These are phyloP conservation scores for Nicotiana tomentosiformis DNA, from an alignment of 257 asterid genomes.

Conservation along the genomic window DNA sequence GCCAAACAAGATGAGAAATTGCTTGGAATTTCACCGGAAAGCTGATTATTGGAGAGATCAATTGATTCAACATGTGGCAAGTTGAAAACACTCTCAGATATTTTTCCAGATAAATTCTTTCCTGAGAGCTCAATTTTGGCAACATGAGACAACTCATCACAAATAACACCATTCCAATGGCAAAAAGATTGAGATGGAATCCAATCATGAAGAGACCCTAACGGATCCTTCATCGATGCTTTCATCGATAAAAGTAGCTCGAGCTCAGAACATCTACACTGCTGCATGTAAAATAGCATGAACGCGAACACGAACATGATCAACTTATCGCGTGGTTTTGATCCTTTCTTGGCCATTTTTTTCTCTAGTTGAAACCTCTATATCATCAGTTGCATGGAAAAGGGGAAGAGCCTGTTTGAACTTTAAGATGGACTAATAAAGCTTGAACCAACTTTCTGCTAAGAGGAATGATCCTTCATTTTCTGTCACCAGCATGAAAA, in stretches of 20 bases:
- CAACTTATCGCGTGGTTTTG: constrained; percentile 11
- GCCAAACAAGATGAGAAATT: constrained; percentile 27
- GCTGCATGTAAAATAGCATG: constrained; percentile 20
- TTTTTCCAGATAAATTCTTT: constrained; percentile 56
- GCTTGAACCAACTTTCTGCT: constrained; percentile 23
- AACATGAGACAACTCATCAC: constrained; percentile 49
- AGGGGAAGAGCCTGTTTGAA: neutral
- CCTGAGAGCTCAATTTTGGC: constrained; percentile 50
- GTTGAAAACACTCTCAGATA: constrained; percentile 40
- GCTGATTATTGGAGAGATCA: constrained; percentile 61
- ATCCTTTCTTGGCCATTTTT: constrained; percentile 31
- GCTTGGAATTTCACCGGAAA: constrained; percentile 52
- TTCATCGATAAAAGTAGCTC: constrained; percentile 50
- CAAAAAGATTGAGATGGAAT: constrained; percentile 47
- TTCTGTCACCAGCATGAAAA: constrained; percentile 28
- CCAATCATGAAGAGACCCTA: constrained; percentile 48
- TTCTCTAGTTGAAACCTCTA: neutral
- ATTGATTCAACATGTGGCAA: constrained; percentile 41
- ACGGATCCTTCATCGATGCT: constrained; percentile 45
- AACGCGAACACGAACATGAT: constrained; percentile 21
- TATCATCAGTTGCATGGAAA: neutral
- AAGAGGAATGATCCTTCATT: constrained; percentile 26
- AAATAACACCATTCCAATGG: constrained; percentile 66
- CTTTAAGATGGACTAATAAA: constrained; percentile 10
- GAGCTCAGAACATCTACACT: constrained; percentile 42